Evolutionary conservation across 2,329 filamentous ascomycete genomes (phyloP).

Genomic region (Phyllachora maydis): DNA sequence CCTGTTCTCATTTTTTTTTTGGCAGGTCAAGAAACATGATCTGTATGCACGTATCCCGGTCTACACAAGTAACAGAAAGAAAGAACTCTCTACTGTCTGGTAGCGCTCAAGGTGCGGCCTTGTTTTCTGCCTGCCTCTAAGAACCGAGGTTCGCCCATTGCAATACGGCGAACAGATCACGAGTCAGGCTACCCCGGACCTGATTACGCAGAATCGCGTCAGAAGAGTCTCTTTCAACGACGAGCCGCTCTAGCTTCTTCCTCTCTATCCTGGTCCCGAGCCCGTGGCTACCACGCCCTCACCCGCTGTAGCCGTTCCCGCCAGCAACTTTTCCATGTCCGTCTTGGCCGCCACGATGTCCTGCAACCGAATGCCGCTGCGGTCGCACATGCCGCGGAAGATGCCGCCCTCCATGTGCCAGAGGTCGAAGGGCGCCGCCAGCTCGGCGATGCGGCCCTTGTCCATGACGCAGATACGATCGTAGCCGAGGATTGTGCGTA

Average conservation of each 20-base stretch:
- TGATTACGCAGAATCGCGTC: too few relatives aligned
- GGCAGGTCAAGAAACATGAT: too few relatives aligned
- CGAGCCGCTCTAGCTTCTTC: constrained; percentile 4
- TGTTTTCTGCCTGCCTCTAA: too few relatives aligned
- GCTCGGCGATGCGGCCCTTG: constrained; percentile 64
- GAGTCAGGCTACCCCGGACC: too few relatives aligned
- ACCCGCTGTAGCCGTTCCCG: constrained; percentile 1
- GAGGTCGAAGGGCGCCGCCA: constrained; percentile 55
- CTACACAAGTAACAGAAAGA: too few relatives aligned
- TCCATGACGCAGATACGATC: constrained; percentile 98
- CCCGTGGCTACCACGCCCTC: neutral
- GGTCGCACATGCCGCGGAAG: constrained; percentile 77
- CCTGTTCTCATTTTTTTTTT: too few relatives aligned
- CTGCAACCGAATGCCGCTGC: constrained; percentile 50
- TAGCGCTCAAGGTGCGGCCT: too few relatives aligned
- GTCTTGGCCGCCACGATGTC: constrained; percentile 26
- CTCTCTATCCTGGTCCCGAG: constrained; percentile 1
- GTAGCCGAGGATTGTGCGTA: constrained; percentile 84
- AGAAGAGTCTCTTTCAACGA: too few relatives aligned
- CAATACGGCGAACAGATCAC: too few relatives aligned
- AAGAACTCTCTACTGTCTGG: too few relatives aligned
- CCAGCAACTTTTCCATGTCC: constrained; percentile 8
- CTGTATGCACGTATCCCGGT: too few relatives aligned
- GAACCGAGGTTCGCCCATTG: too few relatives aligned
- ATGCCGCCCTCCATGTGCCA: constrained; percentile 53